Conservation (phyloP, 805 yeast species). For the Candida dajiaensis region DNA sequence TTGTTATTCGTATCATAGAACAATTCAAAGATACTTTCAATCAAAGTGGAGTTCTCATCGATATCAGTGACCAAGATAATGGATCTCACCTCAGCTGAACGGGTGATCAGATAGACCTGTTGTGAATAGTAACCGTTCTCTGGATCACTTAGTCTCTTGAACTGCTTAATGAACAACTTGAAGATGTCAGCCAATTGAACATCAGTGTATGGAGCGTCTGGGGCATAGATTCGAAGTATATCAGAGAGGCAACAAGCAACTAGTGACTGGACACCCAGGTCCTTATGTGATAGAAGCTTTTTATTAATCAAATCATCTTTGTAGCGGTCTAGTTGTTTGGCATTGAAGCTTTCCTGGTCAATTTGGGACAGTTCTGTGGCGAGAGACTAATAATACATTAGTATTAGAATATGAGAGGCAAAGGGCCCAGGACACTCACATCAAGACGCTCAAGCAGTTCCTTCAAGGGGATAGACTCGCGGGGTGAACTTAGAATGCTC, state of each 20-base stretch:
- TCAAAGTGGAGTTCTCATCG: conserved; percentile 50
- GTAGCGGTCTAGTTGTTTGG: conserved; percentile 37
- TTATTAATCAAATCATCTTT: conserved; percentile 49
- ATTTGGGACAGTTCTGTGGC: conserved; percentile 57
- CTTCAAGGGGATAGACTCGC: conserved; percentile 52
- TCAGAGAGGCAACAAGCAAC: conserved; percentile 74
- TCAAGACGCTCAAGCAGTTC: conserved; percentile 55
- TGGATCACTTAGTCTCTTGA: conserved; percentile 46
- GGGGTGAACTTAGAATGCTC: conserved; percentile 49
- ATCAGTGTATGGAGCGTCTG: conserved; percentile 82
- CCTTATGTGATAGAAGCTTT: conserved; percentile 55
- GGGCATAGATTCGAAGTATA: conserved; percentile 72
- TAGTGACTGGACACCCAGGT: conserved; percentile 62
- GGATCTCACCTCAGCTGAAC: conserved; percentile 70
- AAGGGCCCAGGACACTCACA: conserved; percentile 16
- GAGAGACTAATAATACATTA: conserved; percentile 29
- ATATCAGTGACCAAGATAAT: conserved; percentile 71
- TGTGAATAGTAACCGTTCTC: conserved; percentile 59
- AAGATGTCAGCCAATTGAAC: conserved; percentile 58
- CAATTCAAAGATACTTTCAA: conserved; percentile 49
- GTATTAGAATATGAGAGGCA: not conserved
- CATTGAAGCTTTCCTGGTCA: conserved; percentile 54
- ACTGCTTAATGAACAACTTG: conserved; percentile 57
- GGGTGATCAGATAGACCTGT: conserved; percentile 57
- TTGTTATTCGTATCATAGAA: conserved; percentile 51